Base-by-base conservation (phyloP, 345 rosid genomes). In the Jatropha curcas region DNA sequence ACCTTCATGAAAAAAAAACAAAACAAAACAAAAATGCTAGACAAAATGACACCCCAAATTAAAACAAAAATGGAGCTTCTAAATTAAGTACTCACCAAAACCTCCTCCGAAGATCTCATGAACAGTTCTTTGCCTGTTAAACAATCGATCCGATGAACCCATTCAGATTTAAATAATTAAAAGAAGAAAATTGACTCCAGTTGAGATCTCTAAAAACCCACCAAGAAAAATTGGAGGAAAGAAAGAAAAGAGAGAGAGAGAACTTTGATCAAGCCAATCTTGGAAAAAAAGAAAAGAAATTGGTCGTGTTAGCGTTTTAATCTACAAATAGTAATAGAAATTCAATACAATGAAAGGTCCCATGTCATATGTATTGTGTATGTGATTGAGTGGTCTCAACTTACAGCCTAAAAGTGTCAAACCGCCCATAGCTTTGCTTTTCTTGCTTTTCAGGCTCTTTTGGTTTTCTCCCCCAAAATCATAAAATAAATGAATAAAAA, bases 61-160 rank as follows among this genome's bases (percentile, higher is more conserved):
- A 11, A 34, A 52, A 20, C n/a, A 22, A 53, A 28, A 63, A 22
- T 24, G 46, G 11, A 60, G 31, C 65, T 16, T 37, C 19, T n/a
- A n/a, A n/a, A n/a, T n/a, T n/a, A n/a, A n/a, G n/a, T n/a, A 77
- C 88, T 81, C 73, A 95, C 98, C 84, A 74, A 86, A 80, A 71
- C 92, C 90, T 50, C 93, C 92, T 61, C 99, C 98, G 12, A 96
- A 86, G 80, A 93, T 82, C 81, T 93, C 88, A 80, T 91, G 93
- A 71, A 93, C 62, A 68, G 82, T 89, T 77, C 73, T 87, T 33
- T 88, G 86, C 85, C 97, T 77, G 68, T 82, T 82, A 71, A 91
- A 90, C 85, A 91, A 70, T 55, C 83, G 89, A 73, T 79, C 80
- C 6, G 84, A 69, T 22, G 91, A 81, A 72, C 82, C 91, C 98